phyloP scores from a whole-genome alignment of 176 grass and related monocot species.

The Cocos nucifera region DNA sequence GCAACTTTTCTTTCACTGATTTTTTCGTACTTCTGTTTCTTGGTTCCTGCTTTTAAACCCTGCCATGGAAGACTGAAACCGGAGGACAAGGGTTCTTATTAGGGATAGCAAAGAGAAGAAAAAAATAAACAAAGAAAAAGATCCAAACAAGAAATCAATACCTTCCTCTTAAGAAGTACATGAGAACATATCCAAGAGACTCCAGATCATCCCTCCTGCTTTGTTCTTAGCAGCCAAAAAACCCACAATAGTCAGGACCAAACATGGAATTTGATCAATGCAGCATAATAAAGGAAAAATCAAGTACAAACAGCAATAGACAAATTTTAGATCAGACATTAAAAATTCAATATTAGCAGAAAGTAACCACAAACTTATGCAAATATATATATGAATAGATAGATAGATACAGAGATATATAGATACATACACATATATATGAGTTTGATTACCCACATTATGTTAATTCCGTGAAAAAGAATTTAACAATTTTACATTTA shows the following conservation, averaged over 20 bases:
- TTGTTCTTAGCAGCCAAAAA: slow-evolving; percentile 56
- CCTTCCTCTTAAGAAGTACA: slow-evolving; percentile 98
- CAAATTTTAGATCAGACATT: background rate
- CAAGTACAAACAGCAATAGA: background rate
- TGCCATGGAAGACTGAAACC: slow-evolving; percentile 89
- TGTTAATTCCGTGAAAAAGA: too few species aligned
- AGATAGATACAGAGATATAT: too few species aligned
- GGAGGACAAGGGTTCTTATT: too few species aligned
- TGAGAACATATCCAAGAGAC: slow-evolving; percentile 97
- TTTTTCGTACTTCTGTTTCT: slow-evolving; percentile 93
- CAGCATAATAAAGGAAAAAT: background rate
- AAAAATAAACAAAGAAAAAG: background rate
- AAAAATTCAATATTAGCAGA: slow-evolving; percentile 5
- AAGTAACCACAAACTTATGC: too few species aligned
- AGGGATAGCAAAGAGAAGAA: background rate
- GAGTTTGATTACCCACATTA: too few species aligned
- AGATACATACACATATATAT: too few species aligned
- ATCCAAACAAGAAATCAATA: slow-evolving; percentile 10
- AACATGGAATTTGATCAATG: slow-evolving; percentile 1
- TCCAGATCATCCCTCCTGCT: slow-evolving; percentile 97
- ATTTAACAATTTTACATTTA: too few species aligned
- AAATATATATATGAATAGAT: too few species aligned
- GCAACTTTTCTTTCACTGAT: slow-evolving; percentile 96
- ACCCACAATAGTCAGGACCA: background rate
- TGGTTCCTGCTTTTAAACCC: slow-evolving; percentile 95